phyloP scores from a whole-genome alignment of 495 filamentous ascomycete genomes.

The Geopyxis carbonaria region DNA sequence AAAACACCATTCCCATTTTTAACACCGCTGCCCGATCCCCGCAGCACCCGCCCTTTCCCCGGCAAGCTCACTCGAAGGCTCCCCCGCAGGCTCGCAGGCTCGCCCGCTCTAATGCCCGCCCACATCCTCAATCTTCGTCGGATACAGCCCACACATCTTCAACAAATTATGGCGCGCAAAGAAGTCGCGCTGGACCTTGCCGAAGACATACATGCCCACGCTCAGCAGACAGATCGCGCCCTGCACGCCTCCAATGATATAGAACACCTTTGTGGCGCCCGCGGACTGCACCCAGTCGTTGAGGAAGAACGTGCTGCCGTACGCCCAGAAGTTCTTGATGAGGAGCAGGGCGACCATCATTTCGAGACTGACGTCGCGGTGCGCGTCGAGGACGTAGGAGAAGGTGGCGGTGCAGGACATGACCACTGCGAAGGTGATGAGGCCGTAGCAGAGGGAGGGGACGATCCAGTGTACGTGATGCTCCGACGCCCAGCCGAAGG shows the following conservation, averaged over 20 bases:
- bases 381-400: conserved; percentile 31
- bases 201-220: conserved; percentile 30
- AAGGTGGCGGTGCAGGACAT: conserved; percentile 29
- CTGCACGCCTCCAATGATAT: conserved; percentile 28
- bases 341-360: conserved; percentile 30
- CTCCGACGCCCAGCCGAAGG: conserved; percentile 29
- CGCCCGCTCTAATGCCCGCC: too few relatives aligned
- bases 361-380: conserved; percentile 30
- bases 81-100: too few relatives aligned
- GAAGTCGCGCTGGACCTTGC: conserved; percentile 26
- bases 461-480: conserved; percentile 28
- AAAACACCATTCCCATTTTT: too few relatives aligned
- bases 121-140: conserved; percentile 8
- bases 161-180: conserved; percentile 18
- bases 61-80: too few relatives aligned
- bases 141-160: conserved; percentile 21
- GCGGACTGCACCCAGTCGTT: conserved; percentile 27
- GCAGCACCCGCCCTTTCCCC: too few relatives aligned
- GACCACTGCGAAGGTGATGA: conserved; percentile 31
- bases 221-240: conserved; percentile 28
- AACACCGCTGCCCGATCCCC: too few relatives aligned
- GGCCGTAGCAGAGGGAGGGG: conserved; percentile 29
- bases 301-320: conserved; percentile 31
- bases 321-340: conserved; percentile 32
- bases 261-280: conserved; percentile 29